Evolutionary conservation across 805 yeast genomes (phyloP), one percentile per base, ranked within the genome.

Genomic region (Danielozyma ontarioensis): DNA sequence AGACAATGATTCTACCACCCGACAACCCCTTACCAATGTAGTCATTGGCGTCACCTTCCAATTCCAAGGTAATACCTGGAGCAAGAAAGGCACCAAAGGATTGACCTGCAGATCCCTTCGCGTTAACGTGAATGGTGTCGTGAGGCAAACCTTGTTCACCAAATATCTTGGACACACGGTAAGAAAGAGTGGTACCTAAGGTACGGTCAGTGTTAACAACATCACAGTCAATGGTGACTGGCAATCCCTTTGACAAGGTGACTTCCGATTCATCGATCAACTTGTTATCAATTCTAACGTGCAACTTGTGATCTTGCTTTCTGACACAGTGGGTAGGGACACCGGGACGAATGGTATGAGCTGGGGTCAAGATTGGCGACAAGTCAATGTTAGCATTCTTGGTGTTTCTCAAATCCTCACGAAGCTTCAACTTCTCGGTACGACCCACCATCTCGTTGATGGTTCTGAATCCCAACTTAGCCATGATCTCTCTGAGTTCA

Each of bases 361-460:
- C 97, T 14, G 98, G 98, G 21, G 97, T 93, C 55, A 90, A 76
- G 45, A 90, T 80, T 43, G 97, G 97, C 25, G 94, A 77, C 57
- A 90, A 70, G 55, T 90, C 97, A 47, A 90, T 75, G 68, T 85
- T 85, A 32, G 88, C 85, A 42, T 90, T 87, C 77, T 93, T 93
- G 41, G 90, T 80, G 54, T 80, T 84, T 53, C 94, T 77, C 55
- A 81, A 66, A 52, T 86, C 89, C 41, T 86, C 95, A 48, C 95
- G 74, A 34, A 88, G 93, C 51, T 64, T 72, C 54, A 90, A 76
- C 62, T 80, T 85, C 68, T 90, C 98, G 32, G 97, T 87, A 59
- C 83, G 88, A 53, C 98, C 98, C 50, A 90, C 89, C 98, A 90
- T 90, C 70, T 93, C 98, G 59, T 87, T 90, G 57, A 90, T 78